phyloP scores from a whole-genome alignment of 768 basidiomycete genomes.

The Galerina marginata region DNA sequence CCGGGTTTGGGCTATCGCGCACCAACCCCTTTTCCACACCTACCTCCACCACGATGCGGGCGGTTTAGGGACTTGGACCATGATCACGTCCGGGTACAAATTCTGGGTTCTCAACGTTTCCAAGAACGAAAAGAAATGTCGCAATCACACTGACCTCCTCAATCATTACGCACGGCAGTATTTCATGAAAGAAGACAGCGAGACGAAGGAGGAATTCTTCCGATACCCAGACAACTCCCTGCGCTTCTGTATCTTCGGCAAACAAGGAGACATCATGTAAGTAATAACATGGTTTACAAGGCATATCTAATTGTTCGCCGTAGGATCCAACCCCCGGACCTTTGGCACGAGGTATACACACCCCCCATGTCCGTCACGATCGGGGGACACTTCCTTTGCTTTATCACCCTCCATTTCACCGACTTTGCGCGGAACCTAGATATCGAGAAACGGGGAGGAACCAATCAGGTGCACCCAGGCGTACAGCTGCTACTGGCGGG shows the following conservation, averaged over 20 bases:
- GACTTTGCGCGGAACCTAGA: constrained; percentile 3
- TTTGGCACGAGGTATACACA: constrained; percentile 15
- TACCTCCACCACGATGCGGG: constrained; percentile 17
- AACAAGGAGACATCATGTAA: constrained; percentile 9
- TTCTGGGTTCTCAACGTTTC: constrained; percentile 8
- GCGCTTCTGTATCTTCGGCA: not conserved
- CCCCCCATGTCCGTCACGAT: constrained; percentile 8
- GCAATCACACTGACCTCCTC: not conserved
- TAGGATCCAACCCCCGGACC: constrained; percentile 17
- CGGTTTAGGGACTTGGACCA: constrained; percentile 9
- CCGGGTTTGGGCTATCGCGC: not conserved
- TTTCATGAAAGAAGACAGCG: not conserved
- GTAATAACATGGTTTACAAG: not conserved
- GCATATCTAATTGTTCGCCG: not conserved
- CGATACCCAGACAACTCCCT: not conserved
- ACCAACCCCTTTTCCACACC: constrained; percentile 10
- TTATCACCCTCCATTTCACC: constrained; percentile 18
- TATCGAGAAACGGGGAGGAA: not conserved
- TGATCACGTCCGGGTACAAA: constrained; percentile 11
- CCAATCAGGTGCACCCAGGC: constrained; percentile 11
- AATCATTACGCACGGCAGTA: not conserved
- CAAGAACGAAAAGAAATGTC: not conserved
- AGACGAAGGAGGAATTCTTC: not conserved
- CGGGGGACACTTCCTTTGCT: constrained; percentile 16
- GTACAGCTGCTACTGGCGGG: not conserved